Conservation (phyloP, 352 stramenopile genomes). For the Phytophthora idaei region DNA sequence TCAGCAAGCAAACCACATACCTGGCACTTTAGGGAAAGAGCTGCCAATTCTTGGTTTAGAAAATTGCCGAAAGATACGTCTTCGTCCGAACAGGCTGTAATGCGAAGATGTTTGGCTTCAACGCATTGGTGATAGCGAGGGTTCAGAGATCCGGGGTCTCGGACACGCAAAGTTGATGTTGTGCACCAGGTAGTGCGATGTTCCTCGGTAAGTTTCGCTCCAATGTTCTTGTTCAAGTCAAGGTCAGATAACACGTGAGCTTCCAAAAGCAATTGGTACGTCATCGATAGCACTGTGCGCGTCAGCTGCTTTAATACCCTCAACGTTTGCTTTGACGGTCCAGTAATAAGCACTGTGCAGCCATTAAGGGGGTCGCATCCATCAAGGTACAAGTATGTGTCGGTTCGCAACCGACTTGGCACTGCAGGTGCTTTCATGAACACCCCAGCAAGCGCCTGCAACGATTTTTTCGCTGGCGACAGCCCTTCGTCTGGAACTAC, state of each 20-base stretch:
- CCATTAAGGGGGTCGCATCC: constrained; percentile 94
- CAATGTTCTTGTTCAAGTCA: constrained; percentile 50
- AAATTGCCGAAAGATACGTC: constrained; percentile 88
- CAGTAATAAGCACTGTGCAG: constrained; percentile 94
- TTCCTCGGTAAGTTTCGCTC: constrained; percentile 26
- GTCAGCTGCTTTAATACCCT: constrained; percentile 94
- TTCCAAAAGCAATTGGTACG: constrained; percentile 97
- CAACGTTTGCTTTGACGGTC: constrained; percentile 86
- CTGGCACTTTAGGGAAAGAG: constrained; percentile 76
- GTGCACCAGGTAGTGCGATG: constrained; percentile 71
- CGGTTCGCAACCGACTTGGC: constrained; percentile 47
- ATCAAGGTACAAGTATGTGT: constrained; percentile 95
- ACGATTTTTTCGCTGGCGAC: constrained; percentile 32
- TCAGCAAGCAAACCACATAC: constrained; percentile 35
- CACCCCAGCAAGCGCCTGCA: constrained; percentile 36
- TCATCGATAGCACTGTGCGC: constrained; percentile 89
- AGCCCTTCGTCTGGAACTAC: constrained; percentile 47
- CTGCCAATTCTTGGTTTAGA: constrained; percentile 71
- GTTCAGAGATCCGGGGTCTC: constrained; percentile 48
- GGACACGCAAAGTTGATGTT: constrained; percentile 70
- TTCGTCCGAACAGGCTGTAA: constrained; percentile 62
- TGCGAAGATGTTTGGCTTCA: constrained; percentile 70
- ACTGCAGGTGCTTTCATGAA: constrained; percentile 31
- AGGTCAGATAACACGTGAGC: constrained; percentile 94
- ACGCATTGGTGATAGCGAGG: constrained; percentile 76